Evolutionary conservation across 2,329 filamentous ascomycete species (phyloP), one percentile per base, ranked within the genome.

Genomic region (Didymella lethalis): DNA sequence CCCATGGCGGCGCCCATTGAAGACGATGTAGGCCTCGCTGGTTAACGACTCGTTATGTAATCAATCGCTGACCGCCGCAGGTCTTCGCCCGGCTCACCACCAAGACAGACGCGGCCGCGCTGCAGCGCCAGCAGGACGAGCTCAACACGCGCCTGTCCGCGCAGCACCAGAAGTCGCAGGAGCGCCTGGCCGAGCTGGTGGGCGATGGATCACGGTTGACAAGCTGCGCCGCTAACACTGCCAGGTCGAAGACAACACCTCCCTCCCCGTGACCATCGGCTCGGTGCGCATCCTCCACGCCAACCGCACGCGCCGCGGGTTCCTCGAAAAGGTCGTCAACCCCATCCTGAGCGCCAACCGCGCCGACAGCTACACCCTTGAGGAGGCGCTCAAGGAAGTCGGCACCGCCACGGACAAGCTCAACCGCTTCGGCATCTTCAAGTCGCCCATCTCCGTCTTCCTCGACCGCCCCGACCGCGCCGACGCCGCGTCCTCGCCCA

Each of bases 221-320:
- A 23, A 23, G 23, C 23, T 2, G 23, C 23, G 23, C 23, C 10
- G 36, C 36, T 40, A 20, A 40, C 7, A 2, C 11, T 10, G 1
- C 59, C 61, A 93, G 90, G 85, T 96, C 71, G 85, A 88, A 66
- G 86, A 90, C 78, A 96, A 98, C 77, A 89, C 90, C 65, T 91
- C 91, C 43, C 86, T 95, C 57, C 94, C 95, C 40, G 91, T 95
- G 69, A 92, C 92, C 14, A 89, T 99, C 75, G 91, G 91, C 68
- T 91, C 92, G 44, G 86, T 99, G 73, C 88, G 90, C 68, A 84
- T 99, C 61, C 86, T 96, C 62, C 91, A 93, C 73, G 92, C 92
- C 44, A 85, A 85, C 61, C 88, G 95, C 74, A 97, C 94, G n/a
- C 87, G 95, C 64, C 86, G 86, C 68, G 84, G 85, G 63, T 97